Evolutionary conservation across 2,329 filamentous ascomycete species (phyloP).

Genomic region (Nothophaeocryptopus gaeumannii): DNA sequence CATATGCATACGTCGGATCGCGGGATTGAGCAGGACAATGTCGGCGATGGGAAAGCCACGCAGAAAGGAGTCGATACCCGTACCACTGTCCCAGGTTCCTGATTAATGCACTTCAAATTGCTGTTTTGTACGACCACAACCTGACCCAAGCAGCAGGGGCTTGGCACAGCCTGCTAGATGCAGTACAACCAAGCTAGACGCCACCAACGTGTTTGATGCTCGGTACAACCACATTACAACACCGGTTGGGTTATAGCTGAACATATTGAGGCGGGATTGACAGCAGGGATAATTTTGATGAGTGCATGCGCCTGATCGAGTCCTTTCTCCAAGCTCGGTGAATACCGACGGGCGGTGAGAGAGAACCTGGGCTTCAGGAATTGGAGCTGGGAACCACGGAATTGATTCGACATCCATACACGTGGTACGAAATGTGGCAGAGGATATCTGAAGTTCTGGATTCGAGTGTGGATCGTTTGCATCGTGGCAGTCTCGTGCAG

Average conservation of each 20-base stretch:
- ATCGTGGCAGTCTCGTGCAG: neutral
- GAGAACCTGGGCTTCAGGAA: neutral
- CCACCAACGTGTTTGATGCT: slow-evolving; percentile 17
- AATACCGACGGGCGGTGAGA: slow-evolving; percentile 3
- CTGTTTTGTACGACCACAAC: neutral
- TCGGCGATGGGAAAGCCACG: too few species aligned
- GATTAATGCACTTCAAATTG: slow-evolving; percentile 6
- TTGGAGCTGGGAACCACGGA: neutral
- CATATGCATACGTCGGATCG: neutral
- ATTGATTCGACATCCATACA: neutral
- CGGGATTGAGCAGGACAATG: too few species aligned
- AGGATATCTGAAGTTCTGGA: neutral
- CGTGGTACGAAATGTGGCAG: neutral
- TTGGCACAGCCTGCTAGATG: slow-evolving; percentile 5
- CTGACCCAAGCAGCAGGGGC: neutral
- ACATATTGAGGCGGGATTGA: slow-evolving; percentile 4
- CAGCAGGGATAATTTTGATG: slow-evolving; percentile 1
- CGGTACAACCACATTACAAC: slow-evolving; percentile 7
- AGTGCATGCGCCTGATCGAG: slow-evolving; percentile 1
- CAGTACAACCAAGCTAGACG: slow-evolving; percentile 7
- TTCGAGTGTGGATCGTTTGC: neutral
- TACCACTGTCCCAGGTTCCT: neutral
- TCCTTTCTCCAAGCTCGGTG: slow-evolving; percentile 2
- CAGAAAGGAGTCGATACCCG: neutral
- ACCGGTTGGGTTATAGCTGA: slow-evolving; percentile 6